phyloP scores from a whole-genome alignment of 257 asterid genomes.

The Avicennia marina region DNA sequence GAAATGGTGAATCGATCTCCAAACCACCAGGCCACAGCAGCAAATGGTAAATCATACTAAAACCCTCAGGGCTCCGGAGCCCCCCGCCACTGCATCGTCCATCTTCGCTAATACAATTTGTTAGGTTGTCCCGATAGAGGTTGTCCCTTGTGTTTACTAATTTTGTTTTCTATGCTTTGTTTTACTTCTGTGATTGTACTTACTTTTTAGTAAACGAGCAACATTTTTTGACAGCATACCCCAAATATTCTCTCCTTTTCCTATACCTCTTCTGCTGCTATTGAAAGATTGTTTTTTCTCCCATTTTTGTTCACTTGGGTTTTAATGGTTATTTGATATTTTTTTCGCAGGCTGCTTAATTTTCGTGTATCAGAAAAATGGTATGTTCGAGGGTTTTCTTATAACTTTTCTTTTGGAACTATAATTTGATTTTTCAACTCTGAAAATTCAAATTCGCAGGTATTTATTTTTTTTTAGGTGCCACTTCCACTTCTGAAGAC shows the following conservation, averaged over 20 bases:
- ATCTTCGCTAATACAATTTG: background rate
- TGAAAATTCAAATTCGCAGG: background rate
- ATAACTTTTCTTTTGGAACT: background rate
- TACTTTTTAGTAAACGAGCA: background rate
- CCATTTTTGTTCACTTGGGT: background rate
- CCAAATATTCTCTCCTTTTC: too few species aligned
- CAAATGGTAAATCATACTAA: background rate
- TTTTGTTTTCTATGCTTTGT: too few species aligned
- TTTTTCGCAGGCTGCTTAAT: background rate
- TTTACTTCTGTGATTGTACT: too few species aligned
- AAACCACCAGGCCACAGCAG: too few species aligned
- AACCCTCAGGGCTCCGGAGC: background rate
- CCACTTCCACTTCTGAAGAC: slow-evolving; percentile 64
- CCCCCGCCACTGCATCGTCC: background rate
- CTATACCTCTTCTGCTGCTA: too few species aligned
- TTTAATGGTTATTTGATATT: background rate
- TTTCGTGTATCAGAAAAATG: slow-evolving; percentile 1
- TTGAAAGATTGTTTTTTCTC: too few species aligned
- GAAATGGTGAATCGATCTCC: too few species aligned
- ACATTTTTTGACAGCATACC: background rate
- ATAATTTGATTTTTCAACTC: background rate
- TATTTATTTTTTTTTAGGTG: slow-evolving; percentile 22
- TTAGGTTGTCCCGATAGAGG: background rate
- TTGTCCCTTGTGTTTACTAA: too few species aligned
- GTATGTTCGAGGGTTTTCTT: slow-evolving; percentile 5